Evolutionary conservation across 78 protist species (phyloP), one percentile per base, ranked within the genome.

Genomic region (Ministeria vibrans): DNA sequence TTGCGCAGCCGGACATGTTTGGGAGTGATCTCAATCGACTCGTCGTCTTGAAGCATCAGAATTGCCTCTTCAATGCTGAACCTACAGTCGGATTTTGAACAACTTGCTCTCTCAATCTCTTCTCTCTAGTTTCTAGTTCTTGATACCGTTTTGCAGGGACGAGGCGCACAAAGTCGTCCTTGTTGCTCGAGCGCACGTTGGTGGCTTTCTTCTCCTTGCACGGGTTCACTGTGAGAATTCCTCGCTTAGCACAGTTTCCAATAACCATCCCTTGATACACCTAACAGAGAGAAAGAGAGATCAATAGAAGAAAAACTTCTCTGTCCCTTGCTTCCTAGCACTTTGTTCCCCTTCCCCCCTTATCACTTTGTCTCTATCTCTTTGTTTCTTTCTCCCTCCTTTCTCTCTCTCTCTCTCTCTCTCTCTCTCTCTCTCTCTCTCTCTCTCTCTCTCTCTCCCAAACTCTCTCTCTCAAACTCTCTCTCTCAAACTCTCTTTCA

Each of bases 241-340:
- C 42, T 13, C 30, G 39, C 32, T 83, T 79, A 9, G 86, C 32
- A 75, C 87, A 66, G 77, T 89, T 92, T 62, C 96, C 96, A 41
- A 92, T 79, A 64, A 92, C 81, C 96, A 87, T 87, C 69, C 96
- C 96, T 0, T 70, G 41, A 87, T 89, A 81, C 38, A 30, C 63
- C 32, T 13, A 28, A 7, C 6, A n/a, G n/a, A 34, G 66, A 34
- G 6, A 7, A 41, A 23, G 39, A 68, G 34, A 49, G 32, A 25
- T 6, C 25, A 13, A 6, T 2, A 71, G 27, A 25, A 13, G 43
- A 71, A 71, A 4, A 71, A 71, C 39, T n/a, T n/a, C n/a, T n/a
- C n/a, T n/a, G n/a, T n/a, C n/a, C n/a, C n/a, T n/a, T n/a, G n/a
- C n/a, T n/a, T n/a, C n/a, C n/a, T n/a, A n/a, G n/a, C n/a, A n/a